These are phyloP conservation scores for Gliomastix tumulicola DNA, from an alignment of 2,329 filamentous ascomycete species.

Conservation along the genomic window DNA sequence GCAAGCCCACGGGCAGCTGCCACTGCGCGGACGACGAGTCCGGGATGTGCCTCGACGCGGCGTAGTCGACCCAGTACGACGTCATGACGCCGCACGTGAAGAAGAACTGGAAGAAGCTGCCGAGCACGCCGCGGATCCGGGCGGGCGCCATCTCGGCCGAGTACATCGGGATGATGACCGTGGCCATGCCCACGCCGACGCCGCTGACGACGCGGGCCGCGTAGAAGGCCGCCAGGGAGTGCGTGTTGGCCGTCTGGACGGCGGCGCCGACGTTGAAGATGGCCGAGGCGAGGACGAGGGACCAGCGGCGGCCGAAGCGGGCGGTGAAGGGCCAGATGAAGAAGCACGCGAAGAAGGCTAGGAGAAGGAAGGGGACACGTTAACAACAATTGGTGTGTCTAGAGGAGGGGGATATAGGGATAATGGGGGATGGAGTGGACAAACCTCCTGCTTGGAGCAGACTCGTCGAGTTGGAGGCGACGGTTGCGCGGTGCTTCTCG, in stretches of 20 bases:
- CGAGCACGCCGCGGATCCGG: slow-evolving; percentile 32
- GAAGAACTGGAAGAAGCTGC: slow-evolving; percentile 36
- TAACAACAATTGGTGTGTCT: too few species aligned
- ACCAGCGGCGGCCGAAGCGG: slow-evolving; percentile 28
- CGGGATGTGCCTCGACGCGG: slow-evolving; percentile 27
- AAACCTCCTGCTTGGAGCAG: slow-evolving; percentile 31
- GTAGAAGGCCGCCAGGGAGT: slow-evolving; percentile 27
- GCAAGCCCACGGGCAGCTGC: slow-evolving; percentile 40
- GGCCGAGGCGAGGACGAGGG: slow-evolving; percentile 26
- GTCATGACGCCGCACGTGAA: slow-evolving; percentile 33
- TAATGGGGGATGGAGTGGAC: background rate
- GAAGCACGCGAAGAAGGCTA: slow-evolving; percentile 34
- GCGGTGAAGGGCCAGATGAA: slow-evolving; percentile 35
- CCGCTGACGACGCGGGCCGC: slow-evolving; percentile 27
- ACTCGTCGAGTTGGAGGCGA: slow-evolving; percentile 30
- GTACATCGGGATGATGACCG: slow-evolving; percentile 37
- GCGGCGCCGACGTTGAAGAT: slow-evolving; percentile 37
- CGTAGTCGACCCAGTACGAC: slow-evolving; percentile 39
- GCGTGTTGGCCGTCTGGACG: slow-evolving; percentile 28
- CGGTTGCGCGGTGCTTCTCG: slow-evolving; percentile 17
- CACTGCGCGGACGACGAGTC: slow-evolving; percentile 33
- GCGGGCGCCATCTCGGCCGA: slow-evolving; percentile 38
- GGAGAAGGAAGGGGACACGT: background rate
- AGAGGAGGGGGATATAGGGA: too few species aligned
- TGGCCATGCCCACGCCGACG: slow-evolving; percentile 28